phyloP scores from a whole-genome alignment of 768 basidiomycete genomes.

The Boletus subparvulus region DNA sequence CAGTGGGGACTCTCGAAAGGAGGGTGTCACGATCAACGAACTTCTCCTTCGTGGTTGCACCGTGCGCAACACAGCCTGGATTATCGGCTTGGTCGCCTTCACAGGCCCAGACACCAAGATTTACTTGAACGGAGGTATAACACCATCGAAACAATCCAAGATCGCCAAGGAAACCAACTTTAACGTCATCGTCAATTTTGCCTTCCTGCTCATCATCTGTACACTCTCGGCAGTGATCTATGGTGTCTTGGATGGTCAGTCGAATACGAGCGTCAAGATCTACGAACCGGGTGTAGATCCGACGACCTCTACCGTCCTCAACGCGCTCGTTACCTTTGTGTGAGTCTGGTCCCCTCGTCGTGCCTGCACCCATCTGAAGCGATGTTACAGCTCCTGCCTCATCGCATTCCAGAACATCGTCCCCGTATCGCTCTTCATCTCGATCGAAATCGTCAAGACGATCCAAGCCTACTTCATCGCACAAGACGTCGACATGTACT shows the following conservation, averaged over 20 bases:
- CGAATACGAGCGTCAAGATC: slow-evolving; percentile 63
- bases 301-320: slow-evolving; percentile 58
- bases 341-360: slow-evolving; percentile 42
- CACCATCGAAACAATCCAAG: slow-evolving; percentile 95
- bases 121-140: slow-evolving; percentile 88
- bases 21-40: slow-evolving; percentile 87
- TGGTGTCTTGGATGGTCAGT: slow-evolving; percentile 63
- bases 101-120: slow-evolving; percentile 93
- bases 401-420: slow-evolving; percentile 98
- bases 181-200: slow-evolving; percentile 94
- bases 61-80: slow-evolving; percentile 87
- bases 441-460: slow-evolving; percentile 97
- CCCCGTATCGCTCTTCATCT: slow-evolving; percentile 94
- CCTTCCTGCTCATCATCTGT: slow-evolving; percentile 76
- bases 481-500: slow-evolving; percentile 97
- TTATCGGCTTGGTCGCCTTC: slow-evolving; percentile 91
- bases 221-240: slow-evolving; percentile 69
- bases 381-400: slow-evolving; percentile 68
- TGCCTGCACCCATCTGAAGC: slow-evolving; percentile 1
- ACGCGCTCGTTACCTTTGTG: slow-evolving; percentile 89
- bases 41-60: slow-evolving; percentile 89
- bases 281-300: slow-evolving; percentile 72
- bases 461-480: slow-evolving; percentile 97
- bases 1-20: slow-evolving; percentile 54
- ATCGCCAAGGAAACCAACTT: slow-evolving; percentile 99